These are phyloP conservation scores for Kwoniella sp. DNA, from an alignment of 768 basidiomycete genomes.

Conservation along the genomic window DNA sequence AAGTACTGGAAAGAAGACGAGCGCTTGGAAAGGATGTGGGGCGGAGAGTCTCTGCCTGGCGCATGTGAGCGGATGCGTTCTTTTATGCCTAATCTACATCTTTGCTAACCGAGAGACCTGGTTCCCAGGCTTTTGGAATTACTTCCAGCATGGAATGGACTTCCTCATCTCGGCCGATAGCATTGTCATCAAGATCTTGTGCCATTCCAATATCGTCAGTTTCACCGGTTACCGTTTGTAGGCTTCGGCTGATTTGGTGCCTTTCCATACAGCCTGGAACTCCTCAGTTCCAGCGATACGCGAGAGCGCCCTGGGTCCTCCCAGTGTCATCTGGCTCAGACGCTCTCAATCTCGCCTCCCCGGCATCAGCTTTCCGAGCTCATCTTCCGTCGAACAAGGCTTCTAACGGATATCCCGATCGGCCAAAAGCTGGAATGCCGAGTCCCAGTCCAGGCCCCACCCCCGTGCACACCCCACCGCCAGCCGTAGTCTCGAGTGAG, in stretches of 20 bases:
- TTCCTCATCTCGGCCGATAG: constrained; percentile 66
- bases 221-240: background rate
- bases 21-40: constrained; percentile 42
- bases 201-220: constrained; percentile 81
- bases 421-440: too few species aligned
- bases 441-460: too few species aligned
- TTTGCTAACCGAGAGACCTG: background rate
- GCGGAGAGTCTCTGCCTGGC: constrained; percentile 5
- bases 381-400: constrained; percentile 5
- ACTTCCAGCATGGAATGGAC: constrained; percentile 86
- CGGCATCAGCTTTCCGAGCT: constrained; percentile 19
- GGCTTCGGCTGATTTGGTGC: background rate
- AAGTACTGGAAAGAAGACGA: constrained; percentile 81
- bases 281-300: constrained; percentile 82
- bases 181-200: constrained; percentile 72
- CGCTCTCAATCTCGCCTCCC: constrained; percentile 16
- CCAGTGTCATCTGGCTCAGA: constrained; percentile 12
- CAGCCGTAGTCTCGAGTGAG: too few species aligned
- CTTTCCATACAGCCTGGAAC: constrained; percentile 65
- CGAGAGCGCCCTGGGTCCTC: constrained; percentile 86
- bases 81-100: background rate
- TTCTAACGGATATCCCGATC: too few species aligned
- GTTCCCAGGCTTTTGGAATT: constrained; percentile 56
- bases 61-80: constrained; percentile 11
- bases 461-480: too few species aligned